Evolutionary conservation across 2,329 filamentous ascomycete genomes (phyloP).

Genomic region (Penicillium thymicola): DNA sequence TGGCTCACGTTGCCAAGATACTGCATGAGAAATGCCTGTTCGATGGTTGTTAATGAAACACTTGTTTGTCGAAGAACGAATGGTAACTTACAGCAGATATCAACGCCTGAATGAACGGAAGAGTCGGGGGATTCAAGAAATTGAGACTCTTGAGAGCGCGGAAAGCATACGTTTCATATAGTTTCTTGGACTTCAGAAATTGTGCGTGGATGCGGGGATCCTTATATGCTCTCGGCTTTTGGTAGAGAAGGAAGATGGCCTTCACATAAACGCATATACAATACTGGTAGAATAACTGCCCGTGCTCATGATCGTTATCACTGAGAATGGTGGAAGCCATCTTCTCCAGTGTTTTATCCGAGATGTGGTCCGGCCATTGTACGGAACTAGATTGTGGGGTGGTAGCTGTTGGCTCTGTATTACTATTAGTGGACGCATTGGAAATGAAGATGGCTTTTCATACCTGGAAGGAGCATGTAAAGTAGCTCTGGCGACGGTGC

Average conservation of each 20-base stretch:
- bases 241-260: conserved; percentile 17
- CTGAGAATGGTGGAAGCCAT: conserved; percentile 20
- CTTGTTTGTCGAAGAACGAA: background rate
- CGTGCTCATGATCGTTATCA: conserved; percentile 4
- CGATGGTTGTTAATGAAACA: background rate
- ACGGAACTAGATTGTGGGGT: background rate
- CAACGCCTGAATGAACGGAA: conserved; percentile 23
- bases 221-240: conserved; percentile 13
- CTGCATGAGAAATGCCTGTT: conserved; percentile 27
- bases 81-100: conserved; percentile 23
- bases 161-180: conserved; percentile 19
- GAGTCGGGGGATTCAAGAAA: conserved; percentile 17
- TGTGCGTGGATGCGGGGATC: conserved; percentile 16
- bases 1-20: conserved; percentile 24
- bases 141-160: conserved; percentile 17
- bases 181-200: conserved; percentile 18
- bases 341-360: conserved; percentile 16
- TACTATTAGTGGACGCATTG: background rate
- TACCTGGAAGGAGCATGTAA: conserved; percentile 25
- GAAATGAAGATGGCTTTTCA: background rate
- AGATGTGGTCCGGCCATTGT: conserved; percentile 30
- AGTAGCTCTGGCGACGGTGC: conserved; percentile 23
- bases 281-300: conserved; percentile 24
- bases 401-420: conserved; percentile 7
- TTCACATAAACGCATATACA: conserved; percentile 26